Evolutionary conservation across 2,329 filamentous ascomycete genomes (phyloP).

Genomic region (Alternaria brassicicola): DNA sequence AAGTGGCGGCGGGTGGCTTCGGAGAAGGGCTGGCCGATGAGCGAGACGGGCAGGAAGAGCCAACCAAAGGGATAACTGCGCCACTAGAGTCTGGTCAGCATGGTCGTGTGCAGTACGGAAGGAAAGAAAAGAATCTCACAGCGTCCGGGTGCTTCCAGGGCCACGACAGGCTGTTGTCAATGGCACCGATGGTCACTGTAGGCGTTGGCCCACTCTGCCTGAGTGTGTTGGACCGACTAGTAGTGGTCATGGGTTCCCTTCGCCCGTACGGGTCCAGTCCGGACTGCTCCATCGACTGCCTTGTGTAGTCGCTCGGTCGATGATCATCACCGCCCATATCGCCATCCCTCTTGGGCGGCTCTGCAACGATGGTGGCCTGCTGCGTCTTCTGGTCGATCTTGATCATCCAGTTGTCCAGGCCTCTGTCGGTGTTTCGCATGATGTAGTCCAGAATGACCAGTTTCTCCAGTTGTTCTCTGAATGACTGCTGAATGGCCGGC

Average conservation of each 20-base stretch:
- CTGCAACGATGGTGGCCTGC: conserved; percentile 82
- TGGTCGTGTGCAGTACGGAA: neutral
- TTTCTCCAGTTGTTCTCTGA: conserved; percentile 94
- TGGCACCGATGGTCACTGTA: conserved; percentile 81
- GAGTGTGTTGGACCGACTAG: conserved; percentile 62
- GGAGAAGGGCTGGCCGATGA: conserved; percentile 95
- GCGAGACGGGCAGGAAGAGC: conserved; percentile 94
- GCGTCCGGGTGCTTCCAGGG: conserved; percentile 99
- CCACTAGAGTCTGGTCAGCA: conserved; percentile 56
- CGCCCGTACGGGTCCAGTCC: conserved; percentile 69
- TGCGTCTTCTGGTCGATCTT: conserved; percentile 87
- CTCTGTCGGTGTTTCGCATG: conserved; percentile 97
- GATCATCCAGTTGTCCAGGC: conserved; percentile 99
- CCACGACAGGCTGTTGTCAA: conserved; percentile 98
- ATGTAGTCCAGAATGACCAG: conserved; percentile 98
- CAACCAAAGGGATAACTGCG: conserved; percentile 96
- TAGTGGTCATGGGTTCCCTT: conserved; percentile 84
- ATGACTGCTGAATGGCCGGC: conserved; percentile 83
- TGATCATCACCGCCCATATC: conserved; percentile 45
- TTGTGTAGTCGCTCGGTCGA: conserved; percentile 58
- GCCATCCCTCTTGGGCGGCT: conserved; percentile 73
- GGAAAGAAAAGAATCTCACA: conserved; percentile 53
- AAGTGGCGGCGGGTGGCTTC: conserved; percentile 94
- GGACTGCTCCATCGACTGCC: conserved; percentile 63
- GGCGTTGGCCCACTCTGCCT: conserved; percentile 59